Evolutionary conservation across 2,329 filamentous ascomycete species (phyloP).

Genomic region (Claviceps sp.): DNA sequence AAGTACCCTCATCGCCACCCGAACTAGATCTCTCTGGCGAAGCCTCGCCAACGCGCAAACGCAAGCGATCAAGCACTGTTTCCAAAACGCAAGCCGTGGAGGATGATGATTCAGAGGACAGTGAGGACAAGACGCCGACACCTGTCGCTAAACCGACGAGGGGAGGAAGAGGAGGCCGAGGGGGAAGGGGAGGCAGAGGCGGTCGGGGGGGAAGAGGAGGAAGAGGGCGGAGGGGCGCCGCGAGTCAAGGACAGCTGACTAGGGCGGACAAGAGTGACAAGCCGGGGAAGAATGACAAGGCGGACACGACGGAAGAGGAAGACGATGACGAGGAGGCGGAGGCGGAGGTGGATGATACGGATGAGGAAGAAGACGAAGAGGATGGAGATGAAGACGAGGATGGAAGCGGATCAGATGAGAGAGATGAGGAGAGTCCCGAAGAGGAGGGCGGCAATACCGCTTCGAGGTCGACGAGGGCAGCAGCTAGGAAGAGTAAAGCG

Average conservation of each 20-base stretch:
- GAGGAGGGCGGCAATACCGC: conserved; percentile 20
- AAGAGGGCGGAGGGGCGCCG: conserved; percentile 29
- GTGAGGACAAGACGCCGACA: conserved; percentile 26
- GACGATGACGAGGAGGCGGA: conserved; percentile 17
- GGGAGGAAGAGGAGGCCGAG: conserved; percentile 9
- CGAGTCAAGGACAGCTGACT: conserved; percentile 21
- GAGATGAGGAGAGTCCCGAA: conserved; percentile 14
- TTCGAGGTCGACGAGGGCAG: conserved; percentile 16
- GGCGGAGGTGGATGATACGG: conserved; percentile 7
- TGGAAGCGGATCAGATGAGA: conserved; percentile 14
- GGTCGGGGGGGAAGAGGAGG: conserved; percentile 12
- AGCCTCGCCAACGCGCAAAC: conserved; percentile 24
- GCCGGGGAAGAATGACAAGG: conserved; percentile 15
- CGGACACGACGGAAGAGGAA: conserved; percentile 20
- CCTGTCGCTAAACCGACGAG: conserved; percentile 25
- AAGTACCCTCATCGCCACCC: conserved; percentile 33
- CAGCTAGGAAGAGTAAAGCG: conserved; percentile 2
- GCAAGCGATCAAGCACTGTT: conserved; percentile 28
- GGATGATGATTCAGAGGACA: conserved; percentile 34
- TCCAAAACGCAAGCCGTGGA: conserved; percentile 28
- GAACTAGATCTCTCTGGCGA: conserved; percentile 27
- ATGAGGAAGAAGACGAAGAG: conserved; percentile 13
- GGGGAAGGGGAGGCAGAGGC: background rate
- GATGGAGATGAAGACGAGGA: conserved; percentile 21
- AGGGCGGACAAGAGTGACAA: conserved; percentile 18